Conservation (phyloP, 164 flowering plant genomes). For the Piper longum region DNA sequence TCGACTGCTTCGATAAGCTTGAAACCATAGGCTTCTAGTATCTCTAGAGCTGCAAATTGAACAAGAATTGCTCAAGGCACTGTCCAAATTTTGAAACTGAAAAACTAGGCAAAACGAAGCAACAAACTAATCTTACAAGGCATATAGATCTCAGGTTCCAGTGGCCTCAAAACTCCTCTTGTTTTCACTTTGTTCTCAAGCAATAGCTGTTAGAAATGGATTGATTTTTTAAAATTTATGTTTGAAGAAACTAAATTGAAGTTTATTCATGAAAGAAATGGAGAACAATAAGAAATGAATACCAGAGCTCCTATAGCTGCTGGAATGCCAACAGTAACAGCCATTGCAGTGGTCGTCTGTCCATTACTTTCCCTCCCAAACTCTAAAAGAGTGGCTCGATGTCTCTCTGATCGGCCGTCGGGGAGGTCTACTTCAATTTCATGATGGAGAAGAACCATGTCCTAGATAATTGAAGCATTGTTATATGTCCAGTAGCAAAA, state of each 20-base stretch:
- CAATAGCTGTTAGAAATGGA: constrained; percentile 41
- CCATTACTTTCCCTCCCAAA: constrained; percentile 54
- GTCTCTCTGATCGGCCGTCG: constrained; percentile 45
- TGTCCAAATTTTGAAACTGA: not conserved
- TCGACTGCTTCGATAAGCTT: constrained; percentile 52
- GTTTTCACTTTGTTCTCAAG: constrained; percentile 54
- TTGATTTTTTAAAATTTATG: not conserved
- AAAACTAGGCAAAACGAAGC: not conserved
- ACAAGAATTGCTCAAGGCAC: not conserved
- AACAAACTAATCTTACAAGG: constrained; percentile 42
- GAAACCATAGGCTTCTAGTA: constrained; percentile 62
- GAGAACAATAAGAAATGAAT: constrained; percentile 1
- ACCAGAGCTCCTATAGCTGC: constrained; percentile 95
- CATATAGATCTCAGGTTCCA: constrained; percentile 69
- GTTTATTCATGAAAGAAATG: not conserved
- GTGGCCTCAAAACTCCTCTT: constrained; percentile 72
- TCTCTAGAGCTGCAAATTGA: constrained; percentile 46
- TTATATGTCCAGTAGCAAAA: too few species aligned
- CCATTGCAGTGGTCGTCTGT: constrained; percentile 69
- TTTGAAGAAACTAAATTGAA: not conserved
- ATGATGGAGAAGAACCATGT: constrained; percentile 92
- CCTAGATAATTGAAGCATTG: constrained; percentile 16
- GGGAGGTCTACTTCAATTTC: constrained; percentile 71
- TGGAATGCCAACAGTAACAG: constrained; percentile 85
- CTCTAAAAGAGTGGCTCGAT: constrained; percentile 60